Evolutionary conservation across 345 rosid genomes (phyloP).

Genomic region (Heritiera fomes): DNA sequence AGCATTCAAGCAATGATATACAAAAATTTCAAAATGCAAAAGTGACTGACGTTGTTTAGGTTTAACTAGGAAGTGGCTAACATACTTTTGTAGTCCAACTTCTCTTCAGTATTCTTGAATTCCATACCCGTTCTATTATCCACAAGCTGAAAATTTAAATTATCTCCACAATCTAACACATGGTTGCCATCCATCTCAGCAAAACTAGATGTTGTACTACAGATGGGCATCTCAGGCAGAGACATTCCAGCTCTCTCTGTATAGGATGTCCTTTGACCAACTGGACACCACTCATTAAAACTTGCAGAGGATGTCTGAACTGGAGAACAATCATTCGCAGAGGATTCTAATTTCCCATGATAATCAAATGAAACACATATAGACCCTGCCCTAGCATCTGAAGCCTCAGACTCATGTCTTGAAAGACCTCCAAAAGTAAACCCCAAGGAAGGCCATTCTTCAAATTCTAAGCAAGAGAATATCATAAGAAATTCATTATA

Average conservation of each 20-base stretch:
- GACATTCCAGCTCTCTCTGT: conserved; percentile 37
- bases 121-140: conserved; percentile 28
- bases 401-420: conserved; percentile 26
- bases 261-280: conserved; percentile 31
- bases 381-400: conserved; percentile 30
- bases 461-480: conserved; percentile 24
- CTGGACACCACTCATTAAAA: conserved; percentile 40
- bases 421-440: conserved; percentile 8
- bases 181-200: conserved; percentile 34
- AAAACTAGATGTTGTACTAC: conserved; percentile 48
- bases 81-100: conserved; percentile 41
- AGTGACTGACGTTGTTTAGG: background rate
- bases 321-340: conserved; percentile 36
- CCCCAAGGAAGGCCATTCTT: conserved; percentile 6
- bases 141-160: conserved; percentile 23
- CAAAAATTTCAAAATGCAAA: conserved; percentile 15
- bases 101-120: conserved; percentile 29
- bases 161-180: conserved; percentile 35
- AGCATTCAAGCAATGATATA: conserved; percentile 15
- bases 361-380: conserved; percentile 33
- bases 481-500: conserved; percentile 17
- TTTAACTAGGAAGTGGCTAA: conserved; percentile 8
- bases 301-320: conserved; percentile 44
- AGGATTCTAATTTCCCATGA: conserved; percentile 28
- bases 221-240: conserved; percentile 44